A percentile compares a stretch with the other conserved stretches of the same genome.
Evolutionary conservation across 257 asterid species (phyloP).

Genomic region (Penstemon eatonii): DNA sequence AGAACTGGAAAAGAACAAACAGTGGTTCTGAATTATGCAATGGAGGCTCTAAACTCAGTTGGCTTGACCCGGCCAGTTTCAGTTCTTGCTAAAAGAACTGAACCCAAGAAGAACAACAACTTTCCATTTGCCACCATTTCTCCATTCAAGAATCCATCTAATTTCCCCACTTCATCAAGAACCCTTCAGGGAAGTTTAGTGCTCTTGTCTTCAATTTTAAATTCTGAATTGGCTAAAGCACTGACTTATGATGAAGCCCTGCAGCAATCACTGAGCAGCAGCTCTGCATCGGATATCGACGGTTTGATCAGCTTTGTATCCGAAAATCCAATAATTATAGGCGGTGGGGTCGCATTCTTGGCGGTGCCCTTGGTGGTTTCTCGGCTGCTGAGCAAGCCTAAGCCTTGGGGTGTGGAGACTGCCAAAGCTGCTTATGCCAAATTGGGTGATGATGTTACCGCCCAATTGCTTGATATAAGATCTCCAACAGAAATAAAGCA

Average conservation of each 20-base stretch:
- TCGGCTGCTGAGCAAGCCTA: slow-evolving; percentile 62
- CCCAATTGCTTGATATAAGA: slow-evolving; percentile 82
- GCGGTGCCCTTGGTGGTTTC: slow-evolving; percentile 70
- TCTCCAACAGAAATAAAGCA: slow-evolving; percentile 43
- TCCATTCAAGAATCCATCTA: slow-evolving; percentile 43
- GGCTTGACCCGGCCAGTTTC: slow-evolving; percentile 62
- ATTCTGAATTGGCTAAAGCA: slow-evolving; percentile 59
- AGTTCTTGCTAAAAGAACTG: slow-evolving; percentile 65
- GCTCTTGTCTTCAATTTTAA: slow-evolving; percentile 58
- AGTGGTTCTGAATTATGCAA: slow-evolving; percentile 30
- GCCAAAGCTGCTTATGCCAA: slow-evolving; percentile 78
- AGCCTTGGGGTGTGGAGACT: slow-evolving; percentile 82
- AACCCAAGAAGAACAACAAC: slow-evolving; percentile 43
- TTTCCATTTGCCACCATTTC: slow-evolving; percentile 31
- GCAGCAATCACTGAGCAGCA: slow-evolving; percentile 45
- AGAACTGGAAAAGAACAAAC: neutral
- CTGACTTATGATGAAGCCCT: slow-evolving; percentile 79
- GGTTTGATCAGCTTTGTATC: slow-evolving; percentile 40
- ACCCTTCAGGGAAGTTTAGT: slow-evolving; percentile 49
- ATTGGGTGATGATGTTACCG: slow-evolving; percentile 63
- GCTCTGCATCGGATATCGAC: slow-evolving; percentile 46
- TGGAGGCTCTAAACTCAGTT: slow-evolving; percentile 87
- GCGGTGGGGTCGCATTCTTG: slow-evolving; percentile 58
- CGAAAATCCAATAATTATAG: slow-evolving; percentile 68
- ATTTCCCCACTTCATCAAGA: slow-evolving; percentile 31